phyloP scores from a whole-genome alignment of 1,139 yeast genomes.

The Scheffersomyces parashehatae region DNA sequence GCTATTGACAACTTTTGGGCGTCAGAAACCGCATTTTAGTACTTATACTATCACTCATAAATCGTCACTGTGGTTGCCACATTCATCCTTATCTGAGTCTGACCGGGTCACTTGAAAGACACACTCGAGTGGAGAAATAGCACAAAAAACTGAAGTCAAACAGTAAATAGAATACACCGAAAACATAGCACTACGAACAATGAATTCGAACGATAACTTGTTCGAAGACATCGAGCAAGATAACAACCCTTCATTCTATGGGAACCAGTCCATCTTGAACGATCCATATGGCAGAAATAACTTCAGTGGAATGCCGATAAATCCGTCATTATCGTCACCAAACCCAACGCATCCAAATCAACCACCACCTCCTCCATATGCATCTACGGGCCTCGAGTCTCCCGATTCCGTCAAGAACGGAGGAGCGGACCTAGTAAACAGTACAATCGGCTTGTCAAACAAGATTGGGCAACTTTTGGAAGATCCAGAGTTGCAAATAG shows the following conservation, averaged over 20 bases:
- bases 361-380: not conserved
- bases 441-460: slow-evolving; percentile 42
- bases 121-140: too few species aligned
- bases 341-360: not conserved
- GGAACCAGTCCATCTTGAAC: slow-evolving; percentile 28
- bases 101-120: too few species aligned
- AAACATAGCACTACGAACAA: too few species aligned
- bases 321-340: not conserved
- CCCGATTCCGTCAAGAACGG: not conserved
- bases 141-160: too few species aligned
- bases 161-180: too few species aligned
- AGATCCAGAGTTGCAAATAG: slow-evolving; percentile 28
- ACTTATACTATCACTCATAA: too few species aligned
- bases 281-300: slow-evolving; percentile 26
- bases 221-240: slow-evolving; percentile 49
- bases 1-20: too few species aligned
- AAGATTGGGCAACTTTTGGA: slow-evolving; percentile 31
- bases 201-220: slow-evolving; percentile 10
- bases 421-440: slow-evolving; percentile 25
- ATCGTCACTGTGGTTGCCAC: too few species aligned
- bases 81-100: too few species aligned
- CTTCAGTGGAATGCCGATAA: not conserved
- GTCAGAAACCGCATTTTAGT: too few species aligned
- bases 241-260: slow-evolving; percentile 50
- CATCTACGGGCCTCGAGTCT: not conserved